phyloP scores from a whole-genome alignment of 768 basidiomycete genomes.

The Russula emetica region DNA sequence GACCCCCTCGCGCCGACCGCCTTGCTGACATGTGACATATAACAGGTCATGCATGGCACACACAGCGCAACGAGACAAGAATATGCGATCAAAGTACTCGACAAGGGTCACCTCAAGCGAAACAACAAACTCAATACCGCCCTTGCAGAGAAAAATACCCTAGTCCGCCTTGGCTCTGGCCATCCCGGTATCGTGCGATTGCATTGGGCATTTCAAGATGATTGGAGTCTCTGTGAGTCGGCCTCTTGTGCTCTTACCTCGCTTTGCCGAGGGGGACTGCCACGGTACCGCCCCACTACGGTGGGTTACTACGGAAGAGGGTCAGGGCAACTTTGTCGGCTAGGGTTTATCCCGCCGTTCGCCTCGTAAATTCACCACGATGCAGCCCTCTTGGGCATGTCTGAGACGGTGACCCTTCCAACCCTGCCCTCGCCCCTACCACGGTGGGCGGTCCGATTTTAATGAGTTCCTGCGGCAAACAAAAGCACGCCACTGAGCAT shows the following conservation, averaged over 20 bases:
- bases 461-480: background rate
- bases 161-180: conserved; percentile 56
- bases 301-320: background rate
- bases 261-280: background rate
- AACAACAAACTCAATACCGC: conserved; percentile 76
- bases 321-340: background rate
- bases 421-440: background rate
- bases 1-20: background rate
- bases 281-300: background rate
- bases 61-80: conserved; percentile 53
- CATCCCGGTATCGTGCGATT: conserved; percentile 82
- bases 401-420: background rate
- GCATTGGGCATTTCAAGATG: conserved; percentile 83
- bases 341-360: background rate
- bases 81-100: conserved; percentile 77
- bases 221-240: conserved; percentile 73
- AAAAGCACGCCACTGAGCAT: conserved; percentile 1
- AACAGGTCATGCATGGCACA: conserved; percentile 55
- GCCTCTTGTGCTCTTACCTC: background rate
- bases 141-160: conserved; percentile 74
- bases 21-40: conserved; percentile 20
- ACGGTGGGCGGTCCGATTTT: conserved; percentile 11
- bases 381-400: background rate
- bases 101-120: conserved; percentile 76
- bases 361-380: background rate